phyloP scores from a whole-genome alignment of 495 filamentous ascomycete species.

The Immersiella caudata region DNA sequence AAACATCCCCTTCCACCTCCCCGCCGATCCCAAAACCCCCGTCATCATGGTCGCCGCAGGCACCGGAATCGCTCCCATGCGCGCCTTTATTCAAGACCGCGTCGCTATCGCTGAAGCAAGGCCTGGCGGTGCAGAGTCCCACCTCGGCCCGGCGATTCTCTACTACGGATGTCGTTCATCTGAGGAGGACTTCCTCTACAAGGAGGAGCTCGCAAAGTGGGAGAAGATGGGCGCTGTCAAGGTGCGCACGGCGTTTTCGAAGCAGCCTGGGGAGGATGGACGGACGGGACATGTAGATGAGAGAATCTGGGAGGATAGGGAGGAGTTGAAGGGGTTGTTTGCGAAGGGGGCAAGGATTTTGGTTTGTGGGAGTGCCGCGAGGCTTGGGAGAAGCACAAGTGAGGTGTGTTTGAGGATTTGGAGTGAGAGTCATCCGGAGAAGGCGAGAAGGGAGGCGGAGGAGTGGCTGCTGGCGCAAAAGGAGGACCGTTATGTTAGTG shows the following conservation, averaged over 20 bases:
- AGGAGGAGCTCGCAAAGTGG: slow-evolving; percentile 56
- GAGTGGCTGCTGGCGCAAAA: slow-evolving; percentile 55
- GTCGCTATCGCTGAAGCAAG: slow-evolving; percentile 49
- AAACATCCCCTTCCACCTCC: slow-evolving; percentile 63
- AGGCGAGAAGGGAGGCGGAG: slow-evolving; percentile 47
- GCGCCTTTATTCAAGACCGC: slow-evolving; percentile 66
- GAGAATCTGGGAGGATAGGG: slow-evolving; percentile 56
- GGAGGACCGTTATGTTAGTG: slow-evolving; percentile 63
- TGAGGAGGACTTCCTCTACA: slow-evolving; percentile 58
- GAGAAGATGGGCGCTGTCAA: slow-evolving; percentile 38
- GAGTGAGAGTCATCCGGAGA: slow-evolving; percentile 45
- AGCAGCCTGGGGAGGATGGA: slow-evolving; percentile 26
- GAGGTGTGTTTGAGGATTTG: slow-evolving; percentile 47
- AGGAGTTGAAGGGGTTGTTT: slow-evolving; percentile 53
- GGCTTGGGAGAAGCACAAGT: slow-evolving; percentile 55
- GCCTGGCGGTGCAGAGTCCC: background rate
- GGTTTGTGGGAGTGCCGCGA: slow-evolving; percentile 58
- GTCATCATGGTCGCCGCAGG: slow-evolving; percentile 62
- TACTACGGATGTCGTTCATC: slow-evolving; percentile 62
- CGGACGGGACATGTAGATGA: slow-evolving; percentile 60
- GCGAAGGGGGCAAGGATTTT: slow-evolving; percentile 57
- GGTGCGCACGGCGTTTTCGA: slow-evolving; percentile 31
- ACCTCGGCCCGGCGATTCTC: slow-evolving; percentile 44
- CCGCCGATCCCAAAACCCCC: slow-evolving; percentile 55
- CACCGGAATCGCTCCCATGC: slow-evolving; percentile 63